Conservation (phyloP, 176 grass and related monocot species). For the barley (Hordeum vulgare) region MorexV3_pseudomolecules_assembly NC_058518.1:476351301-476351800, state of each 20-base stretch:
- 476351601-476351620: slow-evolving; percentile 89
- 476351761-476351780: slow-evolving; percentile 7
- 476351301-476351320: slow-evolving; percentile 91
- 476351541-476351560: neutral
- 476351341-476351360: slow-evolving; percentile 75
- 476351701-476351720: neutral
- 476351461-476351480: slow-evolving; percentile 56
- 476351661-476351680: slow-evolving; percentile 99
- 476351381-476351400: slow-evolving; percentile 87
- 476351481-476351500: slow-evolving; percentile 64
- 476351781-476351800: slow-evolving; percentile 73
- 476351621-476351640: slow-evolving; percentile 97
- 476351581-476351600: slow-evolving; percentile 87
- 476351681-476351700: neutral
- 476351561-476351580: slow-evolving; percentile 59
- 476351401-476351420: slow-evolving; percentile 70
- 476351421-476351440: slow-evolving; percentile 90
- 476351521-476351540: neutral
- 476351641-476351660: slow-evolving; percentile 99
- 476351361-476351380: slow-evolving; percentile 76
- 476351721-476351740: neutral
- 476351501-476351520: neutral
- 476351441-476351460: slow-evolving; percentile 96
- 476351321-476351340: slow-evolving; percentile 93
- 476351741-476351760: neutral